Base-by-base conservation (phyloP, 148 eudicot genomes). In the Camellia japonica region DNA sequence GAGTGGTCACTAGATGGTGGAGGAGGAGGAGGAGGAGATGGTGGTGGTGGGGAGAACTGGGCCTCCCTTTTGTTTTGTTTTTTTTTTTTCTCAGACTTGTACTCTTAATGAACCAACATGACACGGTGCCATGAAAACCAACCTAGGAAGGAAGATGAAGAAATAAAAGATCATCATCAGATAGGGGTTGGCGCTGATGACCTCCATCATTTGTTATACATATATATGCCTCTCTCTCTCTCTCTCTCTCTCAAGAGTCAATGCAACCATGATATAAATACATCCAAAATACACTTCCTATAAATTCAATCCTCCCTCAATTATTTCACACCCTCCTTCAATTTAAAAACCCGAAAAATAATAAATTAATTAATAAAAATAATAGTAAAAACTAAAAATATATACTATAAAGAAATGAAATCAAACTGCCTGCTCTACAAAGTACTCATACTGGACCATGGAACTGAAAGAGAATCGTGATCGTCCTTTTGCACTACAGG, bases 231-330 rank as follows among this genome's bases (percentile, higher is more conserved):
- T 64, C 75, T 64, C 41, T 71, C 69, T 66, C 68, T 47, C 70
- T 77, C 59, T 61, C 30, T 49, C 19, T 60, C 47, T 52, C n/a
- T 15, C 55, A 75, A 75, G 80, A 80, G 85, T 80, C 85, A 79
- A 82, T 74, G 78, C 78, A 30, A 80, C 61, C 61, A 56, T 73
- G 73, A 52, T 75, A 77, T 76, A 71, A 74, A 77, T 85, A 68
- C 80, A 73, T 84, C 85, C 88, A 82, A 79, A 85, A 81, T 65
- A 88, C 86, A 73, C 80, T 83, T 81, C 83, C 84, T 65, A 83
- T 16, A 69, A 80, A 74, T 20, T 62, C 55, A 74, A 63, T 69
- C 78, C 64, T 42, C 6, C 65, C 83, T 80, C 80, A 76, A 83
- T 83, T 75, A 85, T 82, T 85, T 76, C 82, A 78, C 49, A 78